Percentiles rank a stretch among this genome's conserved stretches.
Evolutionary conservation across 768 basidiomycete species (phyloP).

Genomic region (Tremella mesenterica): DNA sequence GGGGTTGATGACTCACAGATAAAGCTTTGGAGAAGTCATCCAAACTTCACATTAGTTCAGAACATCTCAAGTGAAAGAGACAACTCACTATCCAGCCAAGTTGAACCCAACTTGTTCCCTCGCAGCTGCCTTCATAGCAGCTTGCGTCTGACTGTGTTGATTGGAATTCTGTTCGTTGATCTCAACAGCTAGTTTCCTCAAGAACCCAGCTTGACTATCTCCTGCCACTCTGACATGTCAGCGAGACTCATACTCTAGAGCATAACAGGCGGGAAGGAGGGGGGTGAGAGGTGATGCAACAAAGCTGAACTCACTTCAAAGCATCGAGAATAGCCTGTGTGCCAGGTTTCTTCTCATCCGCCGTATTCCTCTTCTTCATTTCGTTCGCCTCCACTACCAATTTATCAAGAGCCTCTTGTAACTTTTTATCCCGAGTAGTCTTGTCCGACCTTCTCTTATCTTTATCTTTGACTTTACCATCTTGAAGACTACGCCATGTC

Average conservation of each 20-base stretch:
- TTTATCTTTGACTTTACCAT: conserved; percentile 28
- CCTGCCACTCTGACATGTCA: conserved; percentile 23
- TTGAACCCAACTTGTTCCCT: conserved; percentile 45
- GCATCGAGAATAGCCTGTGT: conserved; percentile 43
- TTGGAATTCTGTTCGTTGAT: conserved; percentile 43
- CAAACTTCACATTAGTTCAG: too few species aligned
- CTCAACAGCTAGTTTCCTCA: conserved; percentile 38
- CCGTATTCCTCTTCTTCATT: conserved; percentile 37
- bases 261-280: too few species aligned
- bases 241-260: neutral
- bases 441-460: conserved; percentile 40
- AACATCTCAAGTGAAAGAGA: conserved; percentile 26
- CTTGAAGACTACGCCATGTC: conserved; percentile 17
- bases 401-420: conserved; percentile 41
- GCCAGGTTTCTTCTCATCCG: conserved; percentile 42
- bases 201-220: conserved; percentile 38
- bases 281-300: too few species aligned
- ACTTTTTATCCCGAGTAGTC: conserved; percentile 37
- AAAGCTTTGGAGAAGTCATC: conserved; percentile 44
- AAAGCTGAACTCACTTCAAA: conserved; percentile 32
- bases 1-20: conserved; percentile 25
- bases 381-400: conserved; percentile 34
- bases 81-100: conserved; percentile 42
- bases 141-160: conserved; percentile 39
- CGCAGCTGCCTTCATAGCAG: conserved; percentile 31